Percentiles rank a stretch among this genome's conserved stretches.
Conservation (phyloP, 2,329 filamentous ascomycete species). For the Colletotrichum sp. region DNA sequence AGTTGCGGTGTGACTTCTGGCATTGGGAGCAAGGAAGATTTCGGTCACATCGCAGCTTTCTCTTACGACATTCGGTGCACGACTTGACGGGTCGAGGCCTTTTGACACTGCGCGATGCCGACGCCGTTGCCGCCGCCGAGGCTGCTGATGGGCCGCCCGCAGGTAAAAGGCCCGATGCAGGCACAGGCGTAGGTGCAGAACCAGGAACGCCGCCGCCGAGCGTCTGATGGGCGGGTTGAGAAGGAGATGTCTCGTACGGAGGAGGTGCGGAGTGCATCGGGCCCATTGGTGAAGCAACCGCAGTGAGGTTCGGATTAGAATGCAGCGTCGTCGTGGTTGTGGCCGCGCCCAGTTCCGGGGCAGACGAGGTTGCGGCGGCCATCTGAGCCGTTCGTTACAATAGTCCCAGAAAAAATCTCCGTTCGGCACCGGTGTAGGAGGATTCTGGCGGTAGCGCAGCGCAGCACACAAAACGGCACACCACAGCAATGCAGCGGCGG, state of each 20-base stretch:
- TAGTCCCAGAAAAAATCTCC: background rate
- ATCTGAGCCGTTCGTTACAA: conserved; percentile 2
- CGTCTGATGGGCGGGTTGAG: conserved; percentile 10
- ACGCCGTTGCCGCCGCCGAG: background rate
- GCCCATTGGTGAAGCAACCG: background rate
- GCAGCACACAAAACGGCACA: background rate
- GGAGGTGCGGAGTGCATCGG: background rate
- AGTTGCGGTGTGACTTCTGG: conserved; percentile 59
- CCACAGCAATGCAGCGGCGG: conserved; percentile 8
- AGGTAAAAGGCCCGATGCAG: background rate
- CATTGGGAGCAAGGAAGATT: conserved; percentile 63
- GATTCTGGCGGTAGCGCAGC: background rate
- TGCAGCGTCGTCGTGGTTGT: conserved; percentile 9
- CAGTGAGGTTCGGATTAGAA: background rate
- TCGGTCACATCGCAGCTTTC: conserved; percentile 62
- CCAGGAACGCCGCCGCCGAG: background rate
- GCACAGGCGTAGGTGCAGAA: background rate
- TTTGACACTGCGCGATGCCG: conserved; percentile 50
- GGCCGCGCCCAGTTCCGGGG: conserved; percentile 4
- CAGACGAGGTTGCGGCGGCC: conserved; percentile 9
- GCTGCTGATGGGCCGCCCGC: conserved; percentile 1
- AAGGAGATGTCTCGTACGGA: conserved; percentile 12
- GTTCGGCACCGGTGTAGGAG: background rate
- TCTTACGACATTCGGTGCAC: conserved; percentile 61
- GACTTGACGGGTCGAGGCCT: conserved; percentile 61